Conservation (phyloP, 176 grass and related monocot species). For the Dendrocalamus sinicus region DNA sequence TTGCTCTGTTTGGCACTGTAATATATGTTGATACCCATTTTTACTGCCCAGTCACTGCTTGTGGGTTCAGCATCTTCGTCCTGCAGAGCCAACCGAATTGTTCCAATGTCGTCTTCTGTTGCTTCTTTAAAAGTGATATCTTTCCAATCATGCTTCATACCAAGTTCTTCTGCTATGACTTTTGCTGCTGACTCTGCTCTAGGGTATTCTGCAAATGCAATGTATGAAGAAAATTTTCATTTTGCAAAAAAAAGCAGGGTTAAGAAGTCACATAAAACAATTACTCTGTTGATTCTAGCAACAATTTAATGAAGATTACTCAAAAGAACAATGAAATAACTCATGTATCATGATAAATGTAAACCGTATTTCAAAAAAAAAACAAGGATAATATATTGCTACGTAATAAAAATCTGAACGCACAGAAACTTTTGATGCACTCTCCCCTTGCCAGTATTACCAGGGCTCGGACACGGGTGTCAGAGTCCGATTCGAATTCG, state of each 20-base stretch:
- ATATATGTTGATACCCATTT: constrained; percentile 98
- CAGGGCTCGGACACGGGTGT: no score
- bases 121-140: constrained; percentile 72
- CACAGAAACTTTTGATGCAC: neutral
- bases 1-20: constrained; percentile 96
- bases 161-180: constrained; percentile 73
- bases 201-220: constrained; percentile 81
- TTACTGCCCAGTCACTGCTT: constrained; percentile 93
- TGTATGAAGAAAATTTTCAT: constrained; percentile 39
- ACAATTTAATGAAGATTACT: neutral
- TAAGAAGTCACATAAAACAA: constrained; percentile 1
- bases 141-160: constrained; percentile 80
- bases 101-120: constrained; percentile 59
- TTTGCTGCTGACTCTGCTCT: constrained; percentile 81
- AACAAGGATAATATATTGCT: neutral
- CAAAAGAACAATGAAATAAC: constrained; percentile 11
- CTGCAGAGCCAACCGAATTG: constrained; percentile 67
- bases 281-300: constrained; percentile 23
- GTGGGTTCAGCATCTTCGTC: constrained; percentile 90
- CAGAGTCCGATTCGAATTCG: no score
- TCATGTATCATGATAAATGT: constrained; percentile 20
- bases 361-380: constrained; percentile 26
- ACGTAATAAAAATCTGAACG: neutral
- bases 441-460: neutral
- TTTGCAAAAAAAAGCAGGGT: constrained; percentile 33